A percentile compares a stretch with the other conserved stretches of the same genome.
These are phyloP conservation scores for Chamaenerion angustifolium DNA, from an alignment of 345 rosid species.

Conservation along the genomic window DNA sequence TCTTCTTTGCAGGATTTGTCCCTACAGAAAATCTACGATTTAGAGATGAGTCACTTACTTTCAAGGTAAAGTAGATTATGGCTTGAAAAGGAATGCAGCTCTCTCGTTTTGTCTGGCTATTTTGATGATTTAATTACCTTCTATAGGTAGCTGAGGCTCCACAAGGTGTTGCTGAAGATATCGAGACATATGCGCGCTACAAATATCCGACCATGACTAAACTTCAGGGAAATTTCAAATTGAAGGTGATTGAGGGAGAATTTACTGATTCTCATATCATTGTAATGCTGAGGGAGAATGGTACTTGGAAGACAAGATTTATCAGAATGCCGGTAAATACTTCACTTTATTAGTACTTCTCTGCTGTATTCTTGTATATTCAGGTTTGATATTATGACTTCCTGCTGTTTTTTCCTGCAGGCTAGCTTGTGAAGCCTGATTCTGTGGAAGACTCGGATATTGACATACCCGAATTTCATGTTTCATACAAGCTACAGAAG, in stretches of 20 bases:
- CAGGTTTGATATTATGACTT: not conserved
- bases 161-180: slow-evolving; percentile 74
- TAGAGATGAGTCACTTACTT: slow-evolving; percentile 85
- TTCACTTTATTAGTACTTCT: not conserved
- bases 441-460: slow-evolving; percentile 49
- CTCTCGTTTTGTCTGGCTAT: not conserved
- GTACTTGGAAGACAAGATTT: slow-evolving; percentile 95
- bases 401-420: slow-evolving; percentile 25
- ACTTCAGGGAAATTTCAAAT: slow-evolving; percentile 72
- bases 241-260: slow-evolving; percentile 84
- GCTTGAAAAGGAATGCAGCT: not conserved
- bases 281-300: slow-evolving; percentile 98
- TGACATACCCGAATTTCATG: slow-evolving; percentile 90
- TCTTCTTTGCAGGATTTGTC: slow-evolving; percentile 93
- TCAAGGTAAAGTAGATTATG: slow-evolving; percentile 40
- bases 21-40: slow-evolving; percentile 93
- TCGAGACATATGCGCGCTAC: slow-evolving; percentile 93
- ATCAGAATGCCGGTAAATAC: slow-evolving; percentile 86
- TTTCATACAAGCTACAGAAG: slow-evolving; percentile 97
- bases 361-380: not conserved
- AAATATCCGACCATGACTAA: slow-evolving; percentile 84
- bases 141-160: slow-evolving; percentile 97
- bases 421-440: slow-evolving; percentile 90
- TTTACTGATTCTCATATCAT: slow-evolving; percentile 96
- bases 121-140: slow-evolving; percentile 8